phyloP scores from a whole-genome alignment of 2,329 filamentous ascomycete genomes.

The Microthyrium microscopicum region DNA sequence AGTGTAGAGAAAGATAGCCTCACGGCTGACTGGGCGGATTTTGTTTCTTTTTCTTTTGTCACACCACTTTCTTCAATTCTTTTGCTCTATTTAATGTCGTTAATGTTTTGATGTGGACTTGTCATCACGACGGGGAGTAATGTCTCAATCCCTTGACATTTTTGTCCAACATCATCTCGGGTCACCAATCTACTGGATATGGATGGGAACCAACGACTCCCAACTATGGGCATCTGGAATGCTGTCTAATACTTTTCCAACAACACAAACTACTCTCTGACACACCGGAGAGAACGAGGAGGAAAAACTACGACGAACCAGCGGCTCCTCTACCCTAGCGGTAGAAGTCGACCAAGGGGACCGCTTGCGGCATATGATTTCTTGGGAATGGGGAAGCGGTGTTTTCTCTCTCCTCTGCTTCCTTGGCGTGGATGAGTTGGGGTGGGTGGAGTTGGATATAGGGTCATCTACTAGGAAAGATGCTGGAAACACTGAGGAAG shows the following conservation, averaged over 20 bases:
- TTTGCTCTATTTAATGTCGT: conserved; percentile 22
- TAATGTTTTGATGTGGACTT: conserved; percentile 8
- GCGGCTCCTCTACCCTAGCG: too few species aligned
- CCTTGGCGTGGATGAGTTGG: not conserved
- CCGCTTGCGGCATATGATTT: too few species aligned
- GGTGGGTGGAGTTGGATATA: not conserved
- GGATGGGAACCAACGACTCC: conserved; percentile 1
- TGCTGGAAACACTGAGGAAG: conserved; percentile 32
- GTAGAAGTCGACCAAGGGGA: too few species aligned
- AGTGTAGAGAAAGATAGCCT: conserved; percentile 22
- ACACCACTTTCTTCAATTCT: conserved; percentile 14
- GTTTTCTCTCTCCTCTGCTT: not conserved
- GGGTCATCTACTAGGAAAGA: conserved; percentile 14
- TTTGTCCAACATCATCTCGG: not conserved
- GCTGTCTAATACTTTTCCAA: conserved; percentile 5
- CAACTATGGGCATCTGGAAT: conserved; percentile 4
- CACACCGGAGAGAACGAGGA: not conserved
- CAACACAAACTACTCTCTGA: not conserved
- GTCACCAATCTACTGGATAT: not conserved
- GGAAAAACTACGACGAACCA: not conserved
- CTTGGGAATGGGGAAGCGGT: not conserved
- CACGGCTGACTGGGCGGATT: conserved; percentile 24
- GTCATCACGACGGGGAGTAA: too few species aligned
- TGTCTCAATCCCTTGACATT: too few species aligned
- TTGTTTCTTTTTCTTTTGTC: conserved; percentile 19